A percentile compares a stretch with the other conserved stretches of the same genome.
These are phyloP conservation scores for Sporothrix globosa DNA, from an alignment of 2,329 filamentous ascomycete species.

Conservation along the genomic window DNA sequence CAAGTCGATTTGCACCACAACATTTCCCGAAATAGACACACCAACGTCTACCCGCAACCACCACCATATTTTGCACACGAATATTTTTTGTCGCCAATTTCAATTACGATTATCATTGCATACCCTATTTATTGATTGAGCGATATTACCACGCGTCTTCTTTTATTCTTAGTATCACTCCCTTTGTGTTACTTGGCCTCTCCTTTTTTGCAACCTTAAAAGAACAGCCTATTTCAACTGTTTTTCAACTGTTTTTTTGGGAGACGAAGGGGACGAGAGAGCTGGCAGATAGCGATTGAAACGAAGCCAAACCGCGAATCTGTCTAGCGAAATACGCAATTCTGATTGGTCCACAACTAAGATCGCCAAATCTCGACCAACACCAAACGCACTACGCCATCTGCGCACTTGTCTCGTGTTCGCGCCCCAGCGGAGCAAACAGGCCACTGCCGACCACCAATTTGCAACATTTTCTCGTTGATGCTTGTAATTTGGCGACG, in stretches of 20 bases:
- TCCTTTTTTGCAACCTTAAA: background rate
- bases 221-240: background rate
- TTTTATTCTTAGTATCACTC: background rate
- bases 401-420: conserved; percentile 12
- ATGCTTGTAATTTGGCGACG: conserved; percentile 13
- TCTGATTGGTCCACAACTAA: conserved; percentile 29
- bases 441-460: background rate
- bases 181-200: no score
- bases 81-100: background rate
- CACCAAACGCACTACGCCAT: conserved; percentile 8
- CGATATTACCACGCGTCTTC: background rate
- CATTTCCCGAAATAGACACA: conserved; percentile 27
- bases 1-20: conserved; percentile 17
- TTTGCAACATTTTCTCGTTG: background rate
- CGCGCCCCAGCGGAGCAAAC: conserved; percentile 23
- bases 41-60: background rate
- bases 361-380: conserved; percentile 28
- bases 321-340: conserved; percentile 1
- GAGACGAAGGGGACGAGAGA: background rate
- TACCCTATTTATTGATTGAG: conserved; percentile 3
- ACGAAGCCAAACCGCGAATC: conserved; percentile 17
- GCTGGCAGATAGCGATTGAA: background rate
- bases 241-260: no score
- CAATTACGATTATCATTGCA: background rate
- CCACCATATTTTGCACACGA: background rate